Conservation (phyloP, 2,329 filamentous ascomycete genomes). For the Colletotrichum sp. region DNA sequence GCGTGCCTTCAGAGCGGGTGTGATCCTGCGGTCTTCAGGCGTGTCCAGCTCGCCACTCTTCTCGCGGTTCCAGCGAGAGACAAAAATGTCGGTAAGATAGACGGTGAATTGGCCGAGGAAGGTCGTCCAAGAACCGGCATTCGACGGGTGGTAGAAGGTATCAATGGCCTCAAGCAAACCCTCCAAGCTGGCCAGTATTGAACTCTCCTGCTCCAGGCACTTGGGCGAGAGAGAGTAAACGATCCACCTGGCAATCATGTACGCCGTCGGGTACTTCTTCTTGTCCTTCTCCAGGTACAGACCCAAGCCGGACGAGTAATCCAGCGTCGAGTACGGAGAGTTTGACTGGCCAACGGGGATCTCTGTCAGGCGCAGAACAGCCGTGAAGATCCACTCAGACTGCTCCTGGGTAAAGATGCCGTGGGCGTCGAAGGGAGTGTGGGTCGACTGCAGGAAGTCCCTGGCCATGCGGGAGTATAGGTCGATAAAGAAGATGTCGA, state of each 20-base stretch:
- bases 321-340: slow-evolving; percentile 87
- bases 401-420: slow-evolving; percentile 94
- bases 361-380: slow-evolving; percentile 85
- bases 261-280: slow-evolving; percentile 89
- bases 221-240: slow-evolving; percentile 90
- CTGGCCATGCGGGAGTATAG: slow-evolving; percentile 85
- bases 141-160: slow-evolving; percentile 98
- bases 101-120: slow-evolving; percentile 89
- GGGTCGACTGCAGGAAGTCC: slow-evolving; percentile 76
- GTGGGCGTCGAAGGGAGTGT: slow-evolving; percentile 83
- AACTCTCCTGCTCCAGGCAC: slow-evolving; percentile 78
- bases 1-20: slow-evolving; percentile 79
- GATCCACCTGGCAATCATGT: slow-evolving; percentile 92
- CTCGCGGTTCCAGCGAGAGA: slow-evolving; percentile 97
- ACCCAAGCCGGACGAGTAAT: slow-evolving; percentile 82
- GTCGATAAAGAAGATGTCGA: slow-evolving; percentile 89
- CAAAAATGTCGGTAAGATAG: slow-evolving; percentile 93
- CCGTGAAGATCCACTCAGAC: slow-evolving; percentile 90
- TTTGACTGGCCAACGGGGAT: slow-evolving; percentile 97
- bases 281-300: slow-evolving; percentile 90
- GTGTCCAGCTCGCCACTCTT: slow-evolving; percentile 90
- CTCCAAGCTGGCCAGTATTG: slow-evolving; percentile 84
- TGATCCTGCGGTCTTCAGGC: slow-evolving; percentile 79
- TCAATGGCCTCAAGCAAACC: slow-evolving; percentile 93
- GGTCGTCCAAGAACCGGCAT: slow-evolving; percentile 90